Evolutionary conservation across 345 rosid species (phyloP), one percentile per base, ranked within the genome.

Genomic region (Streptanthus diversifolius): DNA sequence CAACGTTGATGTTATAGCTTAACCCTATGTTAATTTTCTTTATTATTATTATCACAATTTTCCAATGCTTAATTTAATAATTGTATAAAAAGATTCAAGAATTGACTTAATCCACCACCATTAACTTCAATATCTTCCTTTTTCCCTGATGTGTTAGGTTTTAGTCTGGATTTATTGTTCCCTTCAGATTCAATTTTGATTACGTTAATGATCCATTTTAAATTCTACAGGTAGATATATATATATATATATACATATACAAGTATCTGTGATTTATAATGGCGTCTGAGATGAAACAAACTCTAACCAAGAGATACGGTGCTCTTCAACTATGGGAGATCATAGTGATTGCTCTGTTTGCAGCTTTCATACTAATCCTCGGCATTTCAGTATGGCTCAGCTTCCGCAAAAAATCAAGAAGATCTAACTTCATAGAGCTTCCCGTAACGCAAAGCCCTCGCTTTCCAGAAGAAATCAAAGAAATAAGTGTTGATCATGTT

Each of bases 381-480:
- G 78, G 58, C 76, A 56, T 86, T 64, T 90, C 97, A 0, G 60
- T 93, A 11, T 93, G 98, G 89, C 83, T 88, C 61, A 84, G 83
- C 70, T 87, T 85, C 71, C 83, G 92, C 45, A 89, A 83, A 83
- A 93, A 86, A 74, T 83, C 91, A 3, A 85, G 66, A 75, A 83
- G 76, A 75, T 68, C 77, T n/a, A 83, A 73, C 74, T 55, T 39
- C 73, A 61, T 51, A 48, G 56, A 54, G 51, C 90, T 85, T 71
- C 91, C 95, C 19, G 48, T 80, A 13, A 82, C 78, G 39, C 86
- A 81, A 72, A 67, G 70, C 32, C 86, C 88, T 29, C 73, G 62
- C 3, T 58, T 80, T 68, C 80, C 92, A 0, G 92, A 91, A 69
- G 97, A 93, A 76, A 89, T 93, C 75, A 93, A 89, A 81, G 98